Conservation (phyloP, 345 rosid species). For the Hypericum androsaemum region DNA sequence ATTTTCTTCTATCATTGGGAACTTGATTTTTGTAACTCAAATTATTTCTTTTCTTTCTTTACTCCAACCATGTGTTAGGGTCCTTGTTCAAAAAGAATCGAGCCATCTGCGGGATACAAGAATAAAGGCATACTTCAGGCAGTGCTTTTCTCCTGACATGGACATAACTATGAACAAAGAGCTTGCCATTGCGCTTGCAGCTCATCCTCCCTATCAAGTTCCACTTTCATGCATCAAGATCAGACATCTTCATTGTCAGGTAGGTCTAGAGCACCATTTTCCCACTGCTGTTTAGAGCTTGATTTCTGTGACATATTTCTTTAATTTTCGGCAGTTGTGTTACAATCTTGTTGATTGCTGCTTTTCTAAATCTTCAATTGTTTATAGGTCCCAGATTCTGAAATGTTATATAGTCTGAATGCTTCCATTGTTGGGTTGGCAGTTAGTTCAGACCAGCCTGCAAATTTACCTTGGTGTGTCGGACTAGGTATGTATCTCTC, state of each 20-base stretch:
- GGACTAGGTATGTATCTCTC: slow-evolving; percentile 67
- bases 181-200: slow-evolving; percentile 73
- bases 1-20: neutral
- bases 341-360: neutral
- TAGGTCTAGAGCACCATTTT: slow-evolving; percentile 17
- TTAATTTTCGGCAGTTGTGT: no score
- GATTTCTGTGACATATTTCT: no score
- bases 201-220: slow-evolving; percentile 81
- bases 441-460: slow-evolving; percentile 44
- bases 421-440: slow-evolving; percentile 88
- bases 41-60: slow-evolving; percentile 2
- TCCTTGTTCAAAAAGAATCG: slow-evolving; percentile 54
- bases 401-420: slow-evolving; percentile 71
- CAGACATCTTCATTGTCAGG: slow-evolving; percentile 81
- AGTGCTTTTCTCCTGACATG: slow-evolving; percentile 54
- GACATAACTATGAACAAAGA: slow-evolving; percentile 64
- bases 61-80: slow-evolving; percentile 26
- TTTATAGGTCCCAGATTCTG: slow-evolving; percentile 52
- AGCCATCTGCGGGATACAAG: slow-evolving; percentile 65
- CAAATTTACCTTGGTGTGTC: slow-evolving; percentile 54
- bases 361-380: neutral
- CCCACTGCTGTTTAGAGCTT: no score
- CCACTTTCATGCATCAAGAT: slow-evolving; percentile 62
- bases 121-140: slow-evolving; percentile 76
- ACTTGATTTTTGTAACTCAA: neutral